phyloP scores from a whole-genome alignment of 2,329 filamentous ascomycete genomes.

The Thelonectria rubi region DNA sequence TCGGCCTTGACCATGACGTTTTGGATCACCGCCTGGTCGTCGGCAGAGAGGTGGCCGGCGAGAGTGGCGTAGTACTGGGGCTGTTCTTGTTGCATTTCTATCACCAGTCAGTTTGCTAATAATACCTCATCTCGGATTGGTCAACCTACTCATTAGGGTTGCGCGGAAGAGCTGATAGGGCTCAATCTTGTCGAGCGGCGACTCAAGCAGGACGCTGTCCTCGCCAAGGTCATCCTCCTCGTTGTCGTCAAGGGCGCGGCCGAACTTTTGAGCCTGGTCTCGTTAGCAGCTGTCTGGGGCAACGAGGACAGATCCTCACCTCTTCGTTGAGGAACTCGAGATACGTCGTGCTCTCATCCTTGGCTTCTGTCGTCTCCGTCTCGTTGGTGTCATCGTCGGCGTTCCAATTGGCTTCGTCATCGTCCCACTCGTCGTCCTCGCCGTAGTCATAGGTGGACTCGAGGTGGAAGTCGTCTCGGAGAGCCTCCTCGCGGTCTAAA shows the following conservation, averaged over 20 bases:
- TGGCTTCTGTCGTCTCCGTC: slow-evolving; percentile 72
- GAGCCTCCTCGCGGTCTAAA: slow-evolving; percentile 85
- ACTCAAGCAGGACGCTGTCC: slow-evolving; percentile 91
- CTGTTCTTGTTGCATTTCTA: slow-evolving; percentile 89
- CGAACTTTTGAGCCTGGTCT: slow-evolving; percentile 83
- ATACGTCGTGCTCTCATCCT: slow-evolving; percentile 93
- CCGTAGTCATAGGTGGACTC: slow-evolving; percentile 71
- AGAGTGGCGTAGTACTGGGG: slow-evolving; percentile 87
- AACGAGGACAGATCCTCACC: slow-evolving; percentile 54
- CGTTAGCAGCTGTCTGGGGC: slow-evolving; percentile 33
- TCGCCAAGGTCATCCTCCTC: slow-evolving; percentile 91
- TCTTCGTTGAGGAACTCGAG: slow-evolving; percentile 96
- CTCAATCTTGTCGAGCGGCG: slow-evolving; percentile 93
- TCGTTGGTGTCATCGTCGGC: slow-evolving; percentile 75
- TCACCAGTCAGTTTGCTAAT: slow-evolving; percentile 35
- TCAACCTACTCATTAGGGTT: slow-evolving; percentile 79
- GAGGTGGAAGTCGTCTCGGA: slow-evolving; percentile 84
- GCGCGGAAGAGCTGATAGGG: slow-evolving; percentile 90
- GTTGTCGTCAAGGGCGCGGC: slow-evolving; percentile 71
- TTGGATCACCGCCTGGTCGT: slow-evolving; percentile 85
- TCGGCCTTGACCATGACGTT: slow-evolving; percentile 74
- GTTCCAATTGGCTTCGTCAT: slow-evolving; percentile 84
- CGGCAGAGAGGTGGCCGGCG: slow-evolving; percentile 78
- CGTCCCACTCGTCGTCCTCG: slow-evolving; percentile 83
- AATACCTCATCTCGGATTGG: not conserved